Evolutionary conservation across 176 grass and related monocot genomes (phyloP).

Genomic region (Panicum miliaceum): DNA sequence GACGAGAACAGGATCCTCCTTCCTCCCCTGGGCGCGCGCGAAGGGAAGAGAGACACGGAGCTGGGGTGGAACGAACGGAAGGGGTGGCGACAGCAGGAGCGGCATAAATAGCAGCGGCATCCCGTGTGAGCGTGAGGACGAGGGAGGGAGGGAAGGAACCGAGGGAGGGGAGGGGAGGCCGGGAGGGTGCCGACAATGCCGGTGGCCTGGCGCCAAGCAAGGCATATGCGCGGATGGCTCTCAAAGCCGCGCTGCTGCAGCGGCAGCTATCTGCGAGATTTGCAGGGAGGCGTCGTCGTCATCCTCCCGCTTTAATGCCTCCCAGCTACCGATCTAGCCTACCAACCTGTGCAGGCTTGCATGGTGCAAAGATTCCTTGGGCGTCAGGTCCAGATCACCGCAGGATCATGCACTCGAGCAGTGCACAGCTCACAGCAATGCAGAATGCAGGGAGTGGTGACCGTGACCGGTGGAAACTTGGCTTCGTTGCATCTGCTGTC

Average conservation of each 20-base stretch:
- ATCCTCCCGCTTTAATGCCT: slow-evolving; percentile 12
- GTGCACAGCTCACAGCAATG: neutral
- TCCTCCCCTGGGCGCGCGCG: neutral
- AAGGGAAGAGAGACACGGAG: neutral
- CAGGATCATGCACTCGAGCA: neutral
- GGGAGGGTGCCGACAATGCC: slow-evolving; percentile 41
- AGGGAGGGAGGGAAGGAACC: slow-evolving; percentile 9
- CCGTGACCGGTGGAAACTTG: too few species aligned
- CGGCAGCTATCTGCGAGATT: slow-evolving; percentile 14
- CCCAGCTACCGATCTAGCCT: slow-evolving; percentile 1
- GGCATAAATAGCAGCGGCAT: slow-evolving; percentile 45
- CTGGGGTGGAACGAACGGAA: neutral
- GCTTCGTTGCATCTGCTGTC: neutral
- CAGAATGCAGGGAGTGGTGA: too few species aligned
- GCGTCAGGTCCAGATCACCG: slow-evolving; percentile 4
- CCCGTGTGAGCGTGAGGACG: neutral
- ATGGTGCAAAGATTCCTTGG: slow-evolving; percentile 5
- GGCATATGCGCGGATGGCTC: slow-evolving; percentile 40
- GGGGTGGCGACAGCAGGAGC: neutral
- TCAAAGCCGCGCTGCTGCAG: slow-evolving; percentile 3
- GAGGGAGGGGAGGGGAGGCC: neutral
- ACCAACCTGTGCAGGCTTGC: neutral
- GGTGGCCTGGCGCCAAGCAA: slow-evolving; percentile 51
- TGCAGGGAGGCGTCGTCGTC: neutral
- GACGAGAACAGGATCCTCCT: neutral